Conservation (phyloP, 805 yeast species). For the Yamadazyma endophytica region DNA sequence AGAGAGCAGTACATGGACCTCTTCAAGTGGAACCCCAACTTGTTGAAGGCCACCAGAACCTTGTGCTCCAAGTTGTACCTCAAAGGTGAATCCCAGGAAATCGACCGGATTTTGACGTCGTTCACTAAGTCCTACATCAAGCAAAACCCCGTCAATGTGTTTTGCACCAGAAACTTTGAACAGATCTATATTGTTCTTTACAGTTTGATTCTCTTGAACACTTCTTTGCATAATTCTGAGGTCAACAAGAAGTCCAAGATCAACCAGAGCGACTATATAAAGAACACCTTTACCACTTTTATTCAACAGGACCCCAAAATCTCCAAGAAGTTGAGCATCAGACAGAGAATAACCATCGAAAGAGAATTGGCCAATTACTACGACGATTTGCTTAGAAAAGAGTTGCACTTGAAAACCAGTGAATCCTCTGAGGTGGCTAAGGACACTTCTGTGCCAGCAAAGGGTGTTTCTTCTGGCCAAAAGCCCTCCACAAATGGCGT, state of each 20-base stretch:
- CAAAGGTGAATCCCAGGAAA: slow-evolving; percentile 78
- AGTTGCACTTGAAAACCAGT: slow-evolving; percentile 34
- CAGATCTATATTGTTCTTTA: slow-evolving; percentile 68
- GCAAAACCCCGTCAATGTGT: slow-evolving; percentile 46
- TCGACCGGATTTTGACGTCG: slow-evolving; percentile 67
- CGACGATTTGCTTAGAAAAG: slow-evolving; percentile 36
- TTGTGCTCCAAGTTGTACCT: slow-evolving; percentile 67
- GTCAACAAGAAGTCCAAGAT: slow-evolving; percentile 34
- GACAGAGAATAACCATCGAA: slow-evolving; percentile 40
- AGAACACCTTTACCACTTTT: slow-evolving; percentile 39
- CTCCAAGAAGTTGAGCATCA: slow-evolving; percentile 24
- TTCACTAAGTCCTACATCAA: slow-evolving; percentile 62
- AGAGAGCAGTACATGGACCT: slow-evolving; percentile 44
- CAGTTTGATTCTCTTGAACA: slow-evolving; percentile 67
- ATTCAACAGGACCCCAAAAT: slow-evolving; percentile 28
- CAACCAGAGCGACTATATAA: slow-evolving; percentile 37
- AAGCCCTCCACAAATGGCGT: background rate
- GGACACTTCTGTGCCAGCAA: too few species aligned
- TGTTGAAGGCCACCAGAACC: slow-evolving; percentile 53
- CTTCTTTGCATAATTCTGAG: slow-evolving; percentile 64
- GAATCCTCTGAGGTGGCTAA: too few species aligned
- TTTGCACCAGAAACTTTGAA: slow-evolving; percentile 47
- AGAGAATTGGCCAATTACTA: slow-evolving; percentile 43
- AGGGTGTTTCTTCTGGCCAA: too few species aligned
- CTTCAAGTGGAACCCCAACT: slow-evolving; percentile 45